phyloP scores from a whole-genome alignment of 2,329 filamentous ascomycete genomes.

The Nemania abortiva region DNA sequence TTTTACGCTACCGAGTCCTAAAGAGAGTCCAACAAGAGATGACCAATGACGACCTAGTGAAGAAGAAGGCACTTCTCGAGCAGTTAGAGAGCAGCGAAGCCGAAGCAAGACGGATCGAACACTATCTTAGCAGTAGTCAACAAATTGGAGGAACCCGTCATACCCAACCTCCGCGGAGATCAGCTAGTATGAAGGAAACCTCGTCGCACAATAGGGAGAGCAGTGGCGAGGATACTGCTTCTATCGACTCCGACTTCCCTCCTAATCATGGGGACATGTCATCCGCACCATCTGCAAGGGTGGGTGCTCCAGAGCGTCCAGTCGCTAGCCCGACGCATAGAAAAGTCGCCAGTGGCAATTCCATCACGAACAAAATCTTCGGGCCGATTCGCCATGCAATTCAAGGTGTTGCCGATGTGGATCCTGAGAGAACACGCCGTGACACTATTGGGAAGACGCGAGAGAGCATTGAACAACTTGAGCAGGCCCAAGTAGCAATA shows the following conservation, averaged over 20 bases:
- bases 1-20: conserved; percentile 88
- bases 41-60: conserved; percentile 91
- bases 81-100: conserved; percentile 93
- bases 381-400: conserved; percentile 95
- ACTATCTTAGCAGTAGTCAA: conserved; percentile 84
- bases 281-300: conserved; percentile 77
- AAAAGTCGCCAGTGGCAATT: conserved; percentile 87
- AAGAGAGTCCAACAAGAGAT: conserved; percentile 98
- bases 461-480: conserved; percentile 85
- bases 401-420: conserved; percentile 94
- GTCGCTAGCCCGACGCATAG: conserved; percentile 70
- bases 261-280: conserved; percentile 83
- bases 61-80: conserved; percentile 85
- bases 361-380: conserved; percentile 93
- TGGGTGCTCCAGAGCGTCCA: conserved; percentile 73
- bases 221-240: conserved; percentile 81
- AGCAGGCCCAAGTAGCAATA: conserved; percentile 89
- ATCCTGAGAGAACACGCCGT: conserved; percentile 90
- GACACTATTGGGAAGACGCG: conserved; percentile 96
- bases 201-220: conserved; percentile 65
- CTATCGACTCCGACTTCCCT: conserved; percentile 96
- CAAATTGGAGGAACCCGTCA: conserved; percentile 57
- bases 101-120: conserved; percentile 92
- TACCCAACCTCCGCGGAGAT: conserved; percentile 72
- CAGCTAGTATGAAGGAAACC: conserved; percentile 68